Evolutionary conservation across 768 basidiomycete genomes (phyloP).

Genomic region (Boletus reticulatus): DNA sequence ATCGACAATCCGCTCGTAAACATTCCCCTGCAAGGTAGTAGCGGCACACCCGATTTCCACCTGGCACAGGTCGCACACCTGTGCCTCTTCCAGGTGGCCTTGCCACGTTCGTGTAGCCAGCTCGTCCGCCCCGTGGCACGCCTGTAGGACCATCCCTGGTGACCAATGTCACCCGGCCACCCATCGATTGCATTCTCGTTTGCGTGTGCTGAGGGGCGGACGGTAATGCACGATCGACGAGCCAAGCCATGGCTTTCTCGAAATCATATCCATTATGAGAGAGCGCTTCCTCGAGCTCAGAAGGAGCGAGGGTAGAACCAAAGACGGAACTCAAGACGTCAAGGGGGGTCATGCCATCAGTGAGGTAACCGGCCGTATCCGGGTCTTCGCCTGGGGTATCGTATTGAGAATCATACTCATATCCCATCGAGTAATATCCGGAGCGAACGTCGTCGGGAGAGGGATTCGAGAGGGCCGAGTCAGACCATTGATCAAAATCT

Average conservation of each 20-base stretch:
- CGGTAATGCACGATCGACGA: slow-evolving; percentile 72
- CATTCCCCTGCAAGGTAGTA: slow-evolving; percentile 98
- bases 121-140: slow-evolving; percentile 42
- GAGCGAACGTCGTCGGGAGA: slow-evolving; percentile 50
- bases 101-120: slow-evolving; percentile 29
- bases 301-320: slow-evolving; percentile 83
- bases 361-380: slow-evolving; percentile 60
- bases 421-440: slow-evolving; percentile 29
- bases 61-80: slow-evolving; percentile 36
- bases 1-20: slow-evolving; percentile 92
- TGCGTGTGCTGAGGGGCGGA: slow-evolving; percentile 38
- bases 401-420: slow-evolving; percentile 33
- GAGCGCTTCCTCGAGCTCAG: slow-evolving; percentile 92
- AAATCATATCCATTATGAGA: slow-evolving; percentile 90
- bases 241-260: slow-evolving; percentile 92
- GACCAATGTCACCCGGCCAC: slow-evolving; percentile 65
- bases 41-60: slow-evolving; percentile 78
- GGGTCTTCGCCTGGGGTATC: slow-evolving; percentile 40
- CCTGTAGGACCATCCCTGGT: slow-evolving; percentile 48
- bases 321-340: slow-evolving; percentile 95
- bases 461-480: slow-evolving; percentile 50
- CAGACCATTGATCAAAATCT: slow-evolving; percentile 62
- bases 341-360: slow-evolving; percentile 95
- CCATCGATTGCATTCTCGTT: slow-evolving; percentile 56
- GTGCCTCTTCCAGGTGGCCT: slow-evolving; percentile 25